These are phyloP conservation scores for Crithidia bombi DNA, from an alignment of 208 protist genomes.

Conservation along the genomic window DNA sequence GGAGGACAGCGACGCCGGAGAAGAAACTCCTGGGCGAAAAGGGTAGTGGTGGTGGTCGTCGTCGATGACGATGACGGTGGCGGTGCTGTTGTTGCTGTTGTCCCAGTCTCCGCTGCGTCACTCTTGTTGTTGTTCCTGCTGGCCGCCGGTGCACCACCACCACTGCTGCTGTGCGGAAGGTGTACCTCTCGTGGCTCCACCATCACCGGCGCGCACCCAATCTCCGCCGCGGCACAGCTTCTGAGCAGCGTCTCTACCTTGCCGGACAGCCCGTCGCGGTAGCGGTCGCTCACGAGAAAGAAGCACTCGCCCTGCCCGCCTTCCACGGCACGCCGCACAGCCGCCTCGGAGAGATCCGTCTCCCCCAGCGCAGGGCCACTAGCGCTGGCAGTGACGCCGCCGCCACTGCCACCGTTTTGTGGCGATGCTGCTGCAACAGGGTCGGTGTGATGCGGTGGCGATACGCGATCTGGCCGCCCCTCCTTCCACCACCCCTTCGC, in stretches of 20 bases:
- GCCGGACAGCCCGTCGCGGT: slow-evolving; percentile 33
- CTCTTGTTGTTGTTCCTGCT: not conserved
- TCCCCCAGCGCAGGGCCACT: slow-evolving; percentile 15
- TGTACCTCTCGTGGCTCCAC: slow-evolving; percentile 58
- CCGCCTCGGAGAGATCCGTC: slow-evolving; percentile 45
- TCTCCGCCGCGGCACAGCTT: slow-evolving; percentile 32
- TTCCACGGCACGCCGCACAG: slow-evolving; percentile 41
- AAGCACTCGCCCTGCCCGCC: slow-evolving; percentile 79
- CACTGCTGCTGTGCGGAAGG: slow-evolving; percentile 1
- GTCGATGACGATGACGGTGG: not conserved
- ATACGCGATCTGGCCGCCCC: slow-evolving; percentile 1
- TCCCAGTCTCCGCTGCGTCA: not conserved
- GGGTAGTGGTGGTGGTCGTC: slow-evolving; percentile 7
- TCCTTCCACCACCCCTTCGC: slow-evolving; percentile 31
- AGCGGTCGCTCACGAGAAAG: slow-evolving; percentile 46
- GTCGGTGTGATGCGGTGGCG: slow-evolving; percentile 12
- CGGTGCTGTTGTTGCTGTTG: slow-evolving; percentile 15
- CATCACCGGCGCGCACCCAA: slow-evolving; percentile 53
- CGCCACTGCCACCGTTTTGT: not conserved
- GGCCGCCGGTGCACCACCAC: not conserved
- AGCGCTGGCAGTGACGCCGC: not conserved
- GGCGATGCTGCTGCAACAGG: not conserved
- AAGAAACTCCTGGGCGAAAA: slow-evolving; percentile 79
- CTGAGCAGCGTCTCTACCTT: slow-evolving; percentile 37
- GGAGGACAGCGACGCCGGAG: slow-evolving; percentile 54